Conservation (phyloP, 1,284 basidiomycete genomes). For the Chalciporus piperatoides region DNA sequence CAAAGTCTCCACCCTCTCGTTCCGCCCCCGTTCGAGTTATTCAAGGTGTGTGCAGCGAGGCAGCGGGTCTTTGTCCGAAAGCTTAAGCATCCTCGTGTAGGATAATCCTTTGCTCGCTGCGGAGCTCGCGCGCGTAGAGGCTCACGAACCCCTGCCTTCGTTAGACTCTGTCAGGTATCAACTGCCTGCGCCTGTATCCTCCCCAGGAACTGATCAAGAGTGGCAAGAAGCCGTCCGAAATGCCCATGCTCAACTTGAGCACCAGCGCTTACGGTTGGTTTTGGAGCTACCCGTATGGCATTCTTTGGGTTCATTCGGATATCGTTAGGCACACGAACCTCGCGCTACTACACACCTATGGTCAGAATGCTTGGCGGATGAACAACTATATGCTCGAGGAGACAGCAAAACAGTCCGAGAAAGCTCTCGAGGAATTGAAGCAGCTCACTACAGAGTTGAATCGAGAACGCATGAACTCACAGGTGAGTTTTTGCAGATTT, state of each 20-base stretch:
- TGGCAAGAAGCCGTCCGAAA: conserved; percentile 79
- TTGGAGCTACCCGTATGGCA: neutral
- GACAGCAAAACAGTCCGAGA: conserved; percentile 71
- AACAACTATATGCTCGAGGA: conserved; percentile 86
- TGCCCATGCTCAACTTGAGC: conserved; percentile 83
- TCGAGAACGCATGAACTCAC: conserved; percentile 78
- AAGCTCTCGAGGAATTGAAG: conserved; percentile 67
- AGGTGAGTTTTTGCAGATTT: conserved; percentile 46
- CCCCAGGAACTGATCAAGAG: conserved; percentile 69
- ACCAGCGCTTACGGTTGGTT: conserved; percentile 79
- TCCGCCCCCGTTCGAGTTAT: conserved; percentile 64
- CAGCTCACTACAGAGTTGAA: conserved; percentile 81
- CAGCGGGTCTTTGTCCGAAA: conserved; percentile 1
- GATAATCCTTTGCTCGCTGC: conserved; percentile 63
- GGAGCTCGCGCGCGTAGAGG: conserved; percentile 70
- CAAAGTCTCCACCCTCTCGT: conserved; percentile 64
- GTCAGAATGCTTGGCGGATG: conserved; percentile 87
- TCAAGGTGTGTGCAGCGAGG: conserved; percentile 51
- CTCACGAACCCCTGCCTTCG: conserved; percentile 64
- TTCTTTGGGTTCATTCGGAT: neutral
- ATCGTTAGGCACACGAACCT: conserved; percentile 77
- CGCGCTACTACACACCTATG: conserved; percentile 82
- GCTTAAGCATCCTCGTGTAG: conserved; percentile 35
- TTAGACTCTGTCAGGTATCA: conserved; percentile 83
- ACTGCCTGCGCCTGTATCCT: conserved; percentile 64